Base-by-base conservation (phyloP, 164 flowering plant genomes). In the Vitis labrusca region DNA sequence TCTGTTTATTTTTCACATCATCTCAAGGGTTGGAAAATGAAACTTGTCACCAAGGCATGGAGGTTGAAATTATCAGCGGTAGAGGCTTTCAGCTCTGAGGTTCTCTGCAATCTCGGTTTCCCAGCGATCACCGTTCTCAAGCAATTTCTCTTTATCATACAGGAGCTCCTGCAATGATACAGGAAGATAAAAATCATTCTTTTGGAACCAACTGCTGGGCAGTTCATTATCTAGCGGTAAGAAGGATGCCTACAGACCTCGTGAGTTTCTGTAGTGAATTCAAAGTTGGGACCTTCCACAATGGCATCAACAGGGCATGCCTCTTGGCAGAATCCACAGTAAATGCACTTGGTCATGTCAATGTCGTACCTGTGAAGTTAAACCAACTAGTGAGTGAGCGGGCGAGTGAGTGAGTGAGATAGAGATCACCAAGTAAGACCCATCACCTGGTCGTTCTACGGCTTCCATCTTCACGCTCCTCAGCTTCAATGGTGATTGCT, bases 271-370 rank as follows among this genome's bases (percentile, higher is more conserved):
- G 99, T 96, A 9, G 98, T 89, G 82, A 90, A 93, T 73, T 96
- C 98, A 64, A 96, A 96, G 79, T 96, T 96, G n/a, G 99, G 99
- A 48, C 99, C 99, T 82, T 96, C 99, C 27, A 96, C 99, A 78
- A 96, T 93, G 66, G 98, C 99, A 81, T 96, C 99, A 67, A 93
- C 99, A 30, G 99, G 99, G 81, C 99, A 96, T 50, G 99, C 99
- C 79, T 96, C 99, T 89, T 96, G 99, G 85, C 99, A 96, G 76
- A 96, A 93, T 67, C 97, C 98, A 80, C 99, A 93, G 81, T 93
- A 96, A 66, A 96, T 96, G 85, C 99, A 96, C 79, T 96, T 96
- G 10, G 99, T 96, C 99, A 96, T 91, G 86, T 96, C 99, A 78
- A 96, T 93, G 57, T 96, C 99, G 66, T 96, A 96, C 87, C 99